A percentile compares a stretch with the other conserved stretches of the same genome.
phyloP scores from a whole-genome alignment of 108 stramenopile species.

The Bacterosira constricta region DNA sequence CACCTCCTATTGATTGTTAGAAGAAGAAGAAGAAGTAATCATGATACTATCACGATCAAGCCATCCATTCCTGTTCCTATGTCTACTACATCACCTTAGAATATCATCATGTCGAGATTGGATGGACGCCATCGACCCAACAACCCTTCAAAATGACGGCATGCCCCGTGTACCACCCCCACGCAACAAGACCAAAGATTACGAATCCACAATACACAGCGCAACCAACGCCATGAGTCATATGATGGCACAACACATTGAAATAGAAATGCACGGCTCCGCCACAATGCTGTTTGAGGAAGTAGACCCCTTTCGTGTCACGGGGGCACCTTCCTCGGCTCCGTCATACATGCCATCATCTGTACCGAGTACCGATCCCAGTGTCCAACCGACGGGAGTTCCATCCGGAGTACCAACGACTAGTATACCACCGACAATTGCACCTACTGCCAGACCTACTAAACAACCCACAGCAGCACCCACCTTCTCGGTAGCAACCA shows the following conservation, averaged over 20 bases:
- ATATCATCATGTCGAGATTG: background rate
- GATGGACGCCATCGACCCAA: slow-evolving; percentile 10
- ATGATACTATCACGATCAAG: background rate
- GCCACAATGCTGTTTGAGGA: slow-evolving; percentile 20
- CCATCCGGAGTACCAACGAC: slow-evolving; percentile 13
- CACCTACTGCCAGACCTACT: slow-evolving; percentile 10
- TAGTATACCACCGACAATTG: background rate
- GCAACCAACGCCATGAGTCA: background rate
- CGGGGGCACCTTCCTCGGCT: slow-evolving; percentile 5
- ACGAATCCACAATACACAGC: background rate
- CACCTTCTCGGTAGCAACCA: slow-evolving; percentile 13
- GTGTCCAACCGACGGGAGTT: background rate
- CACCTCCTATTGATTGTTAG: no score
- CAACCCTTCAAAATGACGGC: slow-evolving; percentile 7
- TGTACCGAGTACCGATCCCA: slow-evolving; percentile 2
- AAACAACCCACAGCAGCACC: slow-evolving; percentile 17
- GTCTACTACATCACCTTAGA: background rate
- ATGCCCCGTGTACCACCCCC: slow-evolving; percentile 6
- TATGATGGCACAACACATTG: background rate
- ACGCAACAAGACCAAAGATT: background rate
- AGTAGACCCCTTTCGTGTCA: slow-evolving; percentile 18
- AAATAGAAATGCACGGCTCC: slow-evolving; percentile 9
- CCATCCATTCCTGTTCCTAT: background rate
- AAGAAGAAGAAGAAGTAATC: background rate
- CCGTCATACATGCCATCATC: slow-evolving; percentile 11